Base-by-base conservation (phyloP, 495 filamentous ascomycete species). In the Aspergillus affinis region DNA sequence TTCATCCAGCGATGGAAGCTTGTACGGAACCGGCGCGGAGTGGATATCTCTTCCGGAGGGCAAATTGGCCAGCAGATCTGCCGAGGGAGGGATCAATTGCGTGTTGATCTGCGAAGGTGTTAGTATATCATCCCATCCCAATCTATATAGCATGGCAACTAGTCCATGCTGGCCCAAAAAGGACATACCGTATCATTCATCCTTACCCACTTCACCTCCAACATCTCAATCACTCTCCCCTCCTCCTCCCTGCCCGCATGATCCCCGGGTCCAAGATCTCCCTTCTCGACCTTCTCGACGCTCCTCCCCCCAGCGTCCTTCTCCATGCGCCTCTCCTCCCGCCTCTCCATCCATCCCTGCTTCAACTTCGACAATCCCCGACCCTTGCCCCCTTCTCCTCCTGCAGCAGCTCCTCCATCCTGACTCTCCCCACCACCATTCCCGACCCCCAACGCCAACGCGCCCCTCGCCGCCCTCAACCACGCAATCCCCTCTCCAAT, bases 41-140 rank as follows among this genome's bases (percentile, higher is more conserved):
- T 96, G 88, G 32, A 96, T 89, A 66, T 98, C 93, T 36, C 94
- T 82, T 8, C 94, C 93, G 0, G 89, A 90, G 0, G 94, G 94
- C 68, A 98, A 85, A 51, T 84, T 86, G 7, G 88, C 80, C 3
- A 95, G 72, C 8, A 97, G 71, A 12, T 87, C 82, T 2, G 84
- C 84, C 17, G 82, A 82, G 0, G 88, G 80, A 0, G 92, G 90
- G 32, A 98, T 82, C 6, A 79, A 26, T 65, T 98, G 93, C 1
- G 90, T 88, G 55, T 91, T 89, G 47, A 95, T 88, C 91, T 93
- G 56, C 0, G 18, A 46, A 8, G 29, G 36, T 41, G 36, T 41
- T 41, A 41, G 36, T 10, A 41, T 17, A 41, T 41, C 36, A 13
- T 13, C 10, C 10, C 36, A 15, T 41, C 36, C 13, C 32, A 36